Conservation (phyloP, 139 green algal species). For the Chlorella vulgaris region DNA sequence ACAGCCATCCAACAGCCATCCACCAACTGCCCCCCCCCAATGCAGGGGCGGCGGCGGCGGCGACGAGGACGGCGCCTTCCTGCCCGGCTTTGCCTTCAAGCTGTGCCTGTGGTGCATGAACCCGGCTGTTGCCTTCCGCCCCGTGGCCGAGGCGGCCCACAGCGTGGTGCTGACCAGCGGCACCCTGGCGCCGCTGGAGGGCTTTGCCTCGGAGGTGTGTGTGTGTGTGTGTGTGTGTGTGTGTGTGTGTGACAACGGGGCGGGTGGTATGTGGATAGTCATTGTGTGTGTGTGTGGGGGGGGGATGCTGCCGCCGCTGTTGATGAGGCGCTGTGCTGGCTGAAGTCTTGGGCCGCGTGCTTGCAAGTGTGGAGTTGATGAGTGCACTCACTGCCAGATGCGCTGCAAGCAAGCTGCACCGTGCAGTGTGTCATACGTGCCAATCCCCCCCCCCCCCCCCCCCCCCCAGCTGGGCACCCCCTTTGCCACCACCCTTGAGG, state of each 20-base stretch:
- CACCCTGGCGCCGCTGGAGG: slow-evolving; percentile 87
- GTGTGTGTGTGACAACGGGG: neutral
- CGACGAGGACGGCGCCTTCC: neutral
- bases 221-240: neutral
- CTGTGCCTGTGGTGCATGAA: slow-evolving; percentile 86
- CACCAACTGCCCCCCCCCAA: neutral
- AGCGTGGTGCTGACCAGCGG: slow-evolving; percentile 81
- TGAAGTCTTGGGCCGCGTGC: too few species aligned
- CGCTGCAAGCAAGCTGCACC: neutral
- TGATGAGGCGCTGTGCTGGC: too few species aligned
- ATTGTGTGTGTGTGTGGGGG: too few species aligned
- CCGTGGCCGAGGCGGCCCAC: slow-evolving; percentile 37
- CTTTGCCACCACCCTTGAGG: slow-evolving; percentile 83
- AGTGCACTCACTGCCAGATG: neutral
- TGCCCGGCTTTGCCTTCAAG: slow-evolving; percentile 16
- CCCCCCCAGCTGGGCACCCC: slow-evolving; percentile 52
- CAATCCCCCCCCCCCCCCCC: neutral
- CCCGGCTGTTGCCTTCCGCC: slow-evolving; percentile 68
- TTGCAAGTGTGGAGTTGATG: too few species aligned
- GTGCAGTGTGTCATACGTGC: neutral
- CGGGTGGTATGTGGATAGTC: too few species aligned
- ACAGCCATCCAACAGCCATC: too few species aligned
- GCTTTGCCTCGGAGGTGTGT: slow-evolving; percentile 85
- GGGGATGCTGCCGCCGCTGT: too few species aligned
- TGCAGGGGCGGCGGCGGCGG: neutral